These are phyloP conservation scores for Rhynchospora pubera DNA, from an alignment of 176 grass and related monocot genomes.

Conservation along the genomic window DNA sequence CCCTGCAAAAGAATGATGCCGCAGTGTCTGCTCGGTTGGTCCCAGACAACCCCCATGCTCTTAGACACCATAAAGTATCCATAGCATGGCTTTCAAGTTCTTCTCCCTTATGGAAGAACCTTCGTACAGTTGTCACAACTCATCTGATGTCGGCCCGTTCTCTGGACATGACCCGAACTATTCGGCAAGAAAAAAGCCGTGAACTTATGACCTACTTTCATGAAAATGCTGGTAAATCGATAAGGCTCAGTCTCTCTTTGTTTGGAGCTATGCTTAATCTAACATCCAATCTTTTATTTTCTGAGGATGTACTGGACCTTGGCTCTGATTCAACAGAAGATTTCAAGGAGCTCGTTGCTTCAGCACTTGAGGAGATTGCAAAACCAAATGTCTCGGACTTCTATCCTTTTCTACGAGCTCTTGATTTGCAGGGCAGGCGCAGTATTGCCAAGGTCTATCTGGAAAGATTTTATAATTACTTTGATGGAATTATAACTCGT, in stretches of 20 bases:
- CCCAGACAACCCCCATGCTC: constrained; percentile 30
- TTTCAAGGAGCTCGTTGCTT: constrained; percentile 37
- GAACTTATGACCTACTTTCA: constrained; percentile 31
- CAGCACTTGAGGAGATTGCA: constrained; percentile 17
- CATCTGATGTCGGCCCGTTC: constrained; percentile 42
- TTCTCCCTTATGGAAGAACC: constrained; percentile 44
- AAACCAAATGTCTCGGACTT: constrained; percentile 52
- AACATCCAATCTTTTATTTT: constrained; percentile 39
- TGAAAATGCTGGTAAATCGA: not conserved
- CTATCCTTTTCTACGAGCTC: constrained; percentile 39
- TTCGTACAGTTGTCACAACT: constrained; percentile 36
- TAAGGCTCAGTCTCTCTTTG: constrained; percentile 29
- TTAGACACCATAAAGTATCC: constrained; percentile 34
- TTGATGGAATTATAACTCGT: constrained; percentile 31
- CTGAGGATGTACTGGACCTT: constrained; percentile 39
- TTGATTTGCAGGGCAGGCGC: constrained; percentile 55
- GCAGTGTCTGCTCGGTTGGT: constrained; percentile 31
- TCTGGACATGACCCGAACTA: constrained; percentile 28
- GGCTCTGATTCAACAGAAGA: constrained; percentile 32
- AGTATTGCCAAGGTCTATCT: not conserved
- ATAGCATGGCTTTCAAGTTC: constrained; percentile 31
- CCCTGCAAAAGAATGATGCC: constrained; percentile 40
- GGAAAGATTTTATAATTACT: constrained; percentile 31
- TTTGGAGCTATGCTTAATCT: constrained; percentile 42
- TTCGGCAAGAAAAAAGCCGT: constrained; percentile 25